Evolutionary conservation across 129 eudicot genomes (phyloP), one percentile per base, ranked within the genome.

Genomic region (Heracleum sosnowskyi): DNA sequence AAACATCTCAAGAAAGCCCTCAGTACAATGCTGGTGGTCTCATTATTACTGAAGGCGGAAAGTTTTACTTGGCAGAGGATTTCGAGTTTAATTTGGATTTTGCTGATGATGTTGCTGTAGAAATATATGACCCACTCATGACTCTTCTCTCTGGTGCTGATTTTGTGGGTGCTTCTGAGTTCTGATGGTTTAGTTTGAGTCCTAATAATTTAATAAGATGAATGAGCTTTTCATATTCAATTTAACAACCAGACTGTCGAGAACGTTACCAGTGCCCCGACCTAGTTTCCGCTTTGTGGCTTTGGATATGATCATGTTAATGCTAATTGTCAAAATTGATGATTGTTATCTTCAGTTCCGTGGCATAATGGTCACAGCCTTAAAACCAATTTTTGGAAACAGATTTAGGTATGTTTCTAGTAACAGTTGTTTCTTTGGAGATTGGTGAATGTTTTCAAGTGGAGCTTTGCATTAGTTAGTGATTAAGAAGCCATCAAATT

Each of bases 151-250:
- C 13, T 44, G 84, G 78, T 39, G 74, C 82, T 5, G 69, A 72
- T 1, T 40, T 82, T 9, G 60, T 82, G 45, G 88, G 88, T 10
- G 55, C 80, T 1, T 77, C 82, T 20, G 82, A 36, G 2, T 2
- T 36, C 39, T 39, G 42, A 85, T 33, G 88, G 86, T 28, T 42
- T 85, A 0, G 69, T 85, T 0, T 77, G 79, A 13, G 49, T 82
- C 47, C 47, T 73, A 62, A 62, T 0, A 26, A n/a, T n/a, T n/a
- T n/a, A n/a, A 78, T 29, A 73, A 79, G 18, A 76, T 77, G 3
- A 34, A 33, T 60, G 7, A 7, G 5, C 20, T 18, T 10, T 26
- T 31, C 12, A 3, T 75, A 4, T 49, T 41, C 20, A 75, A 75
- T 9, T 68, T 69, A 34, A 51, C 44, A 18, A 51, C 45, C 1